Percentiles rank a stretch among this genome's conserved stretches.
Evolutionary conservation across 73 alveolate species (phyloP).

Genomic region (Breviolum minutum): DNA sequence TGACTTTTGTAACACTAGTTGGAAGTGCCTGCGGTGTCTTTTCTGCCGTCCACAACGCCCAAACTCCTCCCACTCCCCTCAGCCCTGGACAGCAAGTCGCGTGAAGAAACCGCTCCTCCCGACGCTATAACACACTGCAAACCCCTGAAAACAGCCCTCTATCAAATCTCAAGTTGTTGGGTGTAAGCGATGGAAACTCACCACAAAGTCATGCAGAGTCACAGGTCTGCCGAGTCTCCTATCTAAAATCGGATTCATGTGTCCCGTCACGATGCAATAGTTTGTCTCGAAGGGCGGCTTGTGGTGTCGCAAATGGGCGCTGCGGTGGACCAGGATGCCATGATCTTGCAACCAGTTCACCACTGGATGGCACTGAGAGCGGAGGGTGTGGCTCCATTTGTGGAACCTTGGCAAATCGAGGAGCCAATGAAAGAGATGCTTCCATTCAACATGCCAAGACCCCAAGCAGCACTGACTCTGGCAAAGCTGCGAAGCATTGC

Average conservation of each 20-base stretch:
- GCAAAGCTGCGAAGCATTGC: background rate
- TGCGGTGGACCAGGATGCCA: conserved; percentile 86
- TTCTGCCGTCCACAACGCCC: background rate
- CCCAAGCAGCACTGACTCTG: background rate
- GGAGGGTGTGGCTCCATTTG: conserved; percentile 95
- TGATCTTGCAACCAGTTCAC: conserved; percentile 91
- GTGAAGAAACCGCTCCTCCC: conserved; percentile 90
- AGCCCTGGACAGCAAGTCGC: conserved; percentile 3
- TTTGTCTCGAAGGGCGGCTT: conserved; percentile 93
- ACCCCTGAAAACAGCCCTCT: background rate
- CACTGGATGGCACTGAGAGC: conserved; percentile 91
- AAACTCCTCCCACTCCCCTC: background rate
- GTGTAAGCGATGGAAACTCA: background rate
- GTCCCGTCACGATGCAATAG: conserved; percentile 95
- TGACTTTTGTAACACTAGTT: no score
- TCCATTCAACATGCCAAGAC: background rate
- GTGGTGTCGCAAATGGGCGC: conserved; percentile 72
- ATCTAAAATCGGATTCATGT: conserved; percentile 84
- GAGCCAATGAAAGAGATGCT: no score
- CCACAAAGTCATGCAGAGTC: no score
- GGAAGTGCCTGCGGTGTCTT: no score
- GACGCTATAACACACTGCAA: no score
- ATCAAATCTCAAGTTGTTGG: background rate
- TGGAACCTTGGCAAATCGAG: conserved; percentile 32
- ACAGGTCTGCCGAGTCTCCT: background rate